These are phyloP conservation scores for Kalmusia sp. DNA, from an alignment of 2,329 filamentous ascomycete species.

Conservation along the genomic window DNA sequence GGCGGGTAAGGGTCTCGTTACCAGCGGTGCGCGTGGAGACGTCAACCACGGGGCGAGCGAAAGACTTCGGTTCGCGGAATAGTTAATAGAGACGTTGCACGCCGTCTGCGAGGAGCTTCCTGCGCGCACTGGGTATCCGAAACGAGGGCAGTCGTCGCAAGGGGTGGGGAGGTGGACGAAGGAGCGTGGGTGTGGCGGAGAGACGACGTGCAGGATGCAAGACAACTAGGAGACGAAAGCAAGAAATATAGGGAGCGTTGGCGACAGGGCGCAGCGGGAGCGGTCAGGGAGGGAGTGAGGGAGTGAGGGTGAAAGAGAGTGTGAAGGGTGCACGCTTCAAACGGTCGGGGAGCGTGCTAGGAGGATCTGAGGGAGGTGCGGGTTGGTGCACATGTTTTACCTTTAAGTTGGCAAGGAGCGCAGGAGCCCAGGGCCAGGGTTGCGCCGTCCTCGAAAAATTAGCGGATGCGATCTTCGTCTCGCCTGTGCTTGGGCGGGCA, in stretches of 20 bases:
- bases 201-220: neutral
- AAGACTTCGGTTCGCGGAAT: slow-evolving; percentile 1
- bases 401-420: slow-evolving; percentile 3
- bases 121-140: slow-evolving; percentile 6
- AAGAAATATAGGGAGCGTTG: slow-evolving; percentile 3
- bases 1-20: slow-evolving; percentile 3
- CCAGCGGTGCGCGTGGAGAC: neutral
- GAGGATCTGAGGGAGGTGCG: slow-evolving; percentile 4
- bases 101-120: neutral
- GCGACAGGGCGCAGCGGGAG: neutral
- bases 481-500: neutral
- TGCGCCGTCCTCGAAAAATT: slow-evolving; percentile 8
- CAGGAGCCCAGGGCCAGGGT: neutral
- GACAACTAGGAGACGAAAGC: neutral
- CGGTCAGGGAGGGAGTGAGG: neutral
- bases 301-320: neutral
- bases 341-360: slow-evolving; percentile 1
- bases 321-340: neutral
- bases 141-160: slow-evolving; percentile 4
- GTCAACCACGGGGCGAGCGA: neutral
- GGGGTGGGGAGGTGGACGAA: neutral
- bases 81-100: neutral
- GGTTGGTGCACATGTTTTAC: slow-evolving; percentile 10
- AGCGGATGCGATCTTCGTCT: slow-evolving; percentile 7
- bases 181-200: slow-evolving; percentile 2